phyloP scores from a whole-genome alignment of 2,329 filamentous ascomycete species.

The Dryadomyces quercivorus region DNA sequence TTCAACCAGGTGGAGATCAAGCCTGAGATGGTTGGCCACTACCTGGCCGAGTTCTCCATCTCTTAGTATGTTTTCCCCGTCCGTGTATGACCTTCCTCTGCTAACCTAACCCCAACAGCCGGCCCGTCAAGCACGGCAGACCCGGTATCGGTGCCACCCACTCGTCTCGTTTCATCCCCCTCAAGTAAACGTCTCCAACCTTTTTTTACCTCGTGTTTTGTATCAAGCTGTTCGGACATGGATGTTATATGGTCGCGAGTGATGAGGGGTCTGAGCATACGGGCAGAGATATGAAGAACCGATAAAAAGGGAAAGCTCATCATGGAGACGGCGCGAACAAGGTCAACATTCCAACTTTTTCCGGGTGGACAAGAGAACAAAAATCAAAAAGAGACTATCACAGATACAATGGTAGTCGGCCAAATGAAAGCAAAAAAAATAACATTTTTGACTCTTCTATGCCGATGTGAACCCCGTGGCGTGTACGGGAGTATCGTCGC shows the following conservation, averaged over 20 bases:
- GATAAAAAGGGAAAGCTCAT: background rate
- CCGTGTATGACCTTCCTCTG: background rate
- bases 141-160: slow-evolving; percentile 99
- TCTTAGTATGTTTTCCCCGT: slow-evolving; percentile 67
- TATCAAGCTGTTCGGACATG: background rate
- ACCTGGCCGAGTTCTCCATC: slow-evolving; percentile 98
- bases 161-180: slow-evolving; percentile 99
- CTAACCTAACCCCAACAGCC: slow-evolving; percentile 47
- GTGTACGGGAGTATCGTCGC: background rate
- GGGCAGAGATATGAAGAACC: background rate
- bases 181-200: slow-evolving; percentile 63
- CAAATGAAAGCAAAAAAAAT: slow-evolving; percentile 1
- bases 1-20: slow-evolving; percentile 99
- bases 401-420: background rate
- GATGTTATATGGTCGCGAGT: slow-evolving; percentile 1
- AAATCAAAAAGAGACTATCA: background rate
- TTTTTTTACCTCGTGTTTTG: slow-evolving; percentile 1
- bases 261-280: slow-evolving; percentile 1
- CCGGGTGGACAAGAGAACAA: background rate
- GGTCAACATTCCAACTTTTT: background rate
- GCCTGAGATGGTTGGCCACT: slow-evolving; percentile 99
- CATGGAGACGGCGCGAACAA: slow-evolving; percentile 5
- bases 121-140: slow-evolving; percentile 99
- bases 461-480: background rate
- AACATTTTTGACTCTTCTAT: background rate